phyloP scores from a whole-genome alignment of 805 yeast genomes.

The Ogataea neopini region DNA sequence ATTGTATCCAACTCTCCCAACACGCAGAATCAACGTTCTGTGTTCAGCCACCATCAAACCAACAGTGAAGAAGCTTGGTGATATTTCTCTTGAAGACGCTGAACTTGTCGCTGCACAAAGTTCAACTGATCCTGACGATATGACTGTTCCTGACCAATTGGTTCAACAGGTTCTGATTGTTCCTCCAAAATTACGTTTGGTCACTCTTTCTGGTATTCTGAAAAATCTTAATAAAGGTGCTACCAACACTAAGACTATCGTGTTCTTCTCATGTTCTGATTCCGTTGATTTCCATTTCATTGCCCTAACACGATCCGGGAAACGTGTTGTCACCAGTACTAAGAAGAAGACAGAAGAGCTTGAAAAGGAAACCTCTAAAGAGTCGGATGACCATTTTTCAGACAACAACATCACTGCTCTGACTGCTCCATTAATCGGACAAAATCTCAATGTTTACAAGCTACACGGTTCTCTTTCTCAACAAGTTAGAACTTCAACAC shows the following conservation, averaged over 20 bases:
- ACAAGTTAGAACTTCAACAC: constrained; percentile 75
- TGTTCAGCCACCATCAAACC: constrained; percentile 95
- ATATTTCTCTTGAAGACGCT: constrained; percentile 71
- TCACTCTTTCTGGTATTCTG: constrained; percentile 69
- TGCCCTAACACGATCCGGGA: constrained; percentile 65
- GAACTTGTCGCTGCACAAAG: constrained; percentile 55
- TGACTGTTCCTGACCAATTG: constrained; percentile 85
- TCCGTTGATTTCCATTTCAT: constrained; percentile 93
- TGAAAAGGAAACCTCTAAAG: not conserved
- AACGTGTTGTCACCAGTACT: constrained; percentile 26
- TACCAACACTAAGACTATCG: constrained; percentile 57
- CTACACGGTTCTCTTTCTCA: constrained; percentile 92
- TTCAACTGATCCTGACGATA: constrained; percentile 22
- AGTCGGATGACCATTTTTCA: constrained; percentile 13
- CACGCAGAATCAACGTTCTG: constrained; percentile 68
- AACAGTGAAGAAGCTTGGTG: constrained; percentile 78
- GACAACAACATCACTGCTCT: constrained; percentile 40
- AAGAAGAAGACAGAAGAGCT: constrained; percentile 23
- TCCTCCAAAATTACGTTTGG: constrained; percentile 90
- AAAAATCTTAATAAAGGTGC: constrained; percentile 44
- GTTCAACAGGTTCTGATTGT: constrained; percentile 77
- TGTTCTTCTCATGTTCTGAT: constrained; percentile 91
- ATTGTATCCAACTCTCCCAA: constrained; percentile 62
- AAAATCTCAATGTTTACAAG: constrained; percentile 53
- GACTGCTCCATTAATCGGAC: constrained; percentile 54